Evolutionary conservation across 1,139 yeast species (phyloP).

Genomic region (Kodamaea derodonti): DNA sequence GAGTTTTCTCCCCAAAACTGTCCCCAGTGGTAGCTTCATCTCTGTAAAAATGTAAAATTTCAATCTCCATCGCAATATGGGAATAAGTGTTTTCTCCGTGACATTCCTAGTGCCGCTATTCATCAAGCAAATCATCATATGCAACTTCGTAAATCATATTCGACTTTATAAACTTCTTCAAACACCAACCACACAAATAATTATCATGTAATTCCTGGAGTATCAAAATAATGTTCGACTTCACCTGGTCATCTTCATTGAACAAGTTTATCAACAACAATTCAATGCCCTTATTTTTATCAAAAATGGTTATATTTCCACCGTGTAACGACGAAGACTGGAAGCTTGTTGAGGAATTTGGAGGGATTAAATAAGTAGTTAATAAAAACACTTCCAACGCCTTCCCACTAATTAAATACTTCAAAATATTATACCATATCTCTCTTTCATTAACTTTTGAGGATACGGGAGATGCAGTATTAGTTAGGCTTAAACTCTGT

Average conservation of each 20-base stretch:
- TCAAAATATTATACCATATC: slow-evolving; percentile 45
- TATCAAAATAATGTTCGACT: slow-evolving; percentile 41
- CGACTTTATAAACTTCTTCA: slow-evolving; percentile 33
- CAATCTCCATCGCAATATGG: no score
- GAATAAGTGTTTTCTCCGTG: no score
- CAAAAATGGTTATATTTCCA: slow-evolving; percentile 42
- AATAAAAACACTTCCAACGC: slow-evolving; percentile 40
- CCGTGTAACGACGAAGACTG: slow-evolving; percentile 40
- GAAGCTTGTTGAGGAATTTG: slow-evolving; percentile 39
- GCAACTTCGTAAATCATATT: slow-evolving; percentile 44
- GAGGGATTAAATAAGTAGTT: slow-evolving; percentile 43
- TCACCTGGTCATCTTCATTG: slow-evolving; percentile 44
- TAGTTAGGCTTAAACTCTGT: slow-evolving; percentile 27
- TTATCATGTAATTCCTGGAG: slow-evolving; percentile 45
- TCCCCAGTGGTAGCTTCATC: no score
- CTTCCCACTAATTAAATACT: slow-evolving; percentile 43
- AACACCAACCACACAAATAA: slow-evolving; percentile 47
- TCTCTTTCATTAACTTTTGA: slow-evolving; percentile 29
- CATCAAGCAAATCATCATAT: slow-evolving; percentile 29
- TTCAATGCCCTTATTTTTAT: slow-evolving; percentile 47
- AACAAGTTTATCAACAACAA: slow-evolving; percentile 41
- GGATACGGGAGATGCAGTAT: slow-evolving; percentile 13
- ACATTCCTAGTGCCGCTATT: no score
- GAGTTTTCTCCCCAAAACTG: no score
- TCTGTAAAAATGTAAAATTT: no score